Evolutionary conservation across 371 early-diverging fungal species (phyloP).

Genomic region (Rhizomucor pusillus): DNA sequence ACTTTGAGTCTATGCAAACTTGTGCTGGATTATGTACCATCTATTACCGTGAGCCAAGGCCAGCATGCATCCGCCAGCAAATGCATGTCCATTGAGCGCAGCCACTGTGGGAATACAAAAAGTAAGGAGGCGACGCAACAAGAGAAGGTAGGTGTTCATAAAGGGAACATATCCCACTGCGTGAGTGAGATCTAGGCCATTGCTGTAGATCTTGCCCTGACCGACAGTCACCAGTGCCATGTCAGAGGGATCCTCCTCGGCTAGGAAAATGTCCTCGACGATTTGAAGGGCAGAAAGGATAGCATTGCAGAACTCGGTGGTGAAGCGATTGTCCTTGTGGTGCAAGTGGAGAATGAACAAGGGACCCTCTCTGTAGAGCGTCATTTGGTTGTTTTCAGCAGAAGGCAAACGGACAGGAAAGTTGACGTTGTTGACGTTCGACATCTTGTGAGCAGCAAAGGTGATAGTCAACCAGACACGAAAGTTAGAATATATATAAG

Average conservation of each 20-base stretch:
- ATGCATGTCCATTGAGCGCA: slow-evolving; percentile 82
- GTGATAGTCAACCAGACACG: no score
- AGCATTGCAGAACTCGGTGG: slow-evolving; percentile 52
- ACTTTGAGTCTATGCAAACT: neutral
- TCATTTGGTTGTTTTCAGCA: slow-evolving; percentile 37
- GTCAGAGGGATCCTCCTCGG: slow-evolving; percentile 31
- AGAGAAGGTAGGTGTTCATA: slow-evolving; percentile 43
- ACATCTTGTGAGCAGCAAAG: no score
- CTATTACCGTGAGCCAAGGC: slow-evolving; percentile 69
- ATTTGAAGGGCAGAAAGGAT: slow-evolving; percentile 60
- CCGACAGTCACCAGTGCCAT: slow-evolving; percentile 65
- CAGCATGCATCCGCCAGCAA: slow-evolving; percentile 83
- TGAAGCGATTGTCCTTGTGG: slow-evolving; percentile 72
- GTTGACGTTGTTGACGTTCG: neutral
- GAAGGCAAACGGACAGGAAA: slow-evolving; percentile 41
- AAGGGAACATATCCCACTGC: slow-evolving; percentile 44
- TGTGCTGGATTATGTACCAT: neutral
- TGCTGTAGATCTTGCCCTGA: slow-evolving; percentile 73
- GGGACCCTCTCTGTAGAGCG: slow-evolving; percentile 52
- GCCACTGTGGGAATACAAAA: slow-evolving; percentile 83
- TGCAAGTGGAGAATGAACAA: slow-evolving; percentile 60
- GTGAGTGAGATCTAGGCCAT: slow-evolving; percentile 68
- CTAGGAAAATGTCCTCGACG: slow-evolving; percentile 51
- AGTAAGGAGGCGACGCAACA: slow-evolving; percentile 57
- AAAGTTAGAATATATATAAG: no score